Base-by-base conservation (phyloP, 139 green algal genomes). In the Chlamydomonas schloesseri region DNA sequence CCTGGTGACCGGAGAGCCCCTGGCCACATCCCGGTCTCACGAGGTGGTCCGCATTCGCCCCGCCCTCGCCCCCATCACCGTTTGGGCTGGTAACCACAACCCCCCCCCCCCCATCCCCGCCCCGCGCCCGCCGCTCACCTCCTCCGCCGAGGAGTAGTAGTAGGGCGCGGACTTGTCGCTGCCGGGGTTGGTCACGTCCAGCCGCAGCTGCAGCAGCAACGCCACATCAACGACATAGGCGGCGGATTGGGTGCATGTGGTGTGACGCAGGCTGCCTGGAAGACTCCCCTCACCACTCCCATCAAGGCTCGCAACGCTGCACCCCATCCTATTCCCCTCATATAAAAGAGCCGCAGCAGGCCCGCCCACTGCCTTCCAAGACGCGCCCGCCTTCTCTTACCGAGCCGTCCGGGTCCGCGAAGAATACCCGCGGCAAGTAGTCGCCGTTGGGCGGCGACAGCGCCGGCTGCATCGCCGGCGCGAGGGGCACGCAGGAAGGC, bases 361-460 rank as follows among this genome's bases (percentile, higher is more conserved):
- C n/a, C n/a, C n/a, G n/a, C n/a, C n/a, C n/a, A n/a, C n/a, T n/a
- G n/a, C n/a, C n/a, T n/a, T n/a, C n/a, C n/a, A 1, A 14, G 1
- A 14, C 33, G 1, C 18, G 68, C 2, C 11, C 21, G 33, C 68
- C 33, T 13, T 1, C 24, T 6, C 69, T 23, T 69, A 87, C 81
- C 69, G 20, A 62, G 33, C 81, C 81, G 50, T 80, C 69, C 4
- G 81, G 69, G 70, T 87, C 81, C 14, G 69, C 81, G 53, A 87
- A 87, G 34, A 87, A 62, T 13, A 79, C 81, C 0, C 68, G 34
- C 11, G 81, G 81, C 50, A 87, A 53, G 81, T 87, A 87, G 68
- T 87, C 81, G 2, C 11, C 24, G 0, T 60, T 3, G 15, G 53
- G 55, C 6, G 70, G 69, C 31, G n/a, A 33, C 29, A 72, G 55